Base-by-base conservation (phyloP, 2,329 filamentous ascomycete species). In the Aspergillus pseudoterreus region DNA sequence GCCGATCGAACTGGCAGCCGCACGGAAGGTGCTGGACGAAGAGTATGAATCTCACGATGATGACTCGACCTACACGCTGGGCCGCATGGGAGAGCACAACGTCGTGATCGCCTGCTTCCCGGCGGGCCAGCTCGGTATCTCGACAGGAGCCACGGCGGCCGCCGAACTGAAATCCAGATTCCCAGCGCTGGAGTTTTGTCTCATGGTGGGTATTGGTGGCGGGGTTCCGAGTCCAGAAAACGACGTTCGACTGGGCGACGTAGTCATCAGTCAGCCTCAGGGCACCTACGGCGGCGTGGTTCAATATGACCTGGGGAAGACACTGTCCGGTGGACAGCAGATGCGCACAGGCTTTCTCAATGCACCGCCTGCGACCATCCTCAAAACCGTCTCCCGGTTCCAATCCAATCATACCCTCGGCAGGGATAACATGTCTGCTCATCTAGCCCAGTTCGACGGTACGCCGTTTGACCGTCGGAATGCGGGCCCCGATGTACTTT, bases 21-120 rank as follows among this genome's bases (percentile, higher is more conserved):
- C 72, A 5, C 56, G 57, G 24, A 57, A 43, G 0, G 65, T 75
- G 17, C 66, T 75, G 6, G 72, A 75, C 51, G 65, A 74, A 45
- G 27, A 30, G 27, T 30, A 30, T 3, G 9, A 10, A 9, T 30
- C 8, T 30, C 27, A 11, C 27, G 50, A 62, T 21, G 64, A 72
- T 44, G 27, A 30, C 27, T 63, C 60, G 38, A 54, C 36, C 24
- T 63, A 63, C 41, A 49, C 51, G 12, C 50, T 63, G 12, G 58
- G 61, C 17, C 47, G 38, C n/a, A 56, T 64, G 4, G 46, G 53
- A 3, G 38, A 47, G 10, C 57, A 63, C 42, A 54, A 63, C 41
- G 45, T 64, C 8, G 56, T 58, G 8, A 51, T 62, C 8, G 57
- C 53, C 3, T 58, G 53, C 45, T 43, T 62, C 9, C 27, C 27